These are phyloP conservation scores for Hanseniaspora nectarophila DNA, from an alignment of 805 yeast species.

Conservation along the genomic window DNA sequence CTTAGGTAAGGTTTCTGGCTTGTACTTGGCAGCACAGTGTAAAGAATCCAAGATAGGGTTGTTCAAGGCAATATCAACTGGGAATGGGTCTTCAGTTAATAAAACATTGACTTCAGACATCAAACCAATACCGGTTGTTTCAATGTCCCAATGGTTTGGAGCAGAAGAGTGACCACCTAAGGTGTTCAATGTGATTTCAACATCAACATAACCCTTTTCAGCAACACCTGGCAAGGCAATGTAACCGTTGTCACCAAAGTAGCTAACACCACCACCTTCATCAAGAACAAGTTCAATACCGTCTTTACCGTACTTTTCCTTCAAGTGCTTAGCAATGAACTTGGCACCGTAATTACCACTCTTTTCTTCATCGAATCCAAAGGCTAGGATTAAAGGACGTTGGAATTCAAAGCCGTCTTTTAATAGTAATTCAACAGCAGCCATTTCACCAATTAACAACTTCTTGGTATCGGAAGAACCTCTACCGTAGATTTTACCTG, in stretches of 20 bases:
- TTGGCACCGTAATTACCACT: slow-evolving; percentile 42
- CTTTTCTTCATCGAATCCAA: slow-evolving; percentile 59
- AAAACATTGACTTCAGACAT: slow-evolving; percentile 41
- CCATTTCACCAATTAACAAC: slow-evolving; percentile 46
- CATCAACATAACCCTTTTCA: slow-evolving; percentile 45
- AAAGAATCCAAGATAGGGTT: slow-evolving; percentile 49
- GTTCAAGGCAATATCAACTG: slow-evolving; percentile 33
- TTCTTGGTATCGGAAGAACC: slow-evolving; percentile 57
- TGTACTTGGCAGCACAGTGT: slow-evolving; percentile 48
- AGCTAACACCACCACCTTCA: slow-evolving; percentile 37
- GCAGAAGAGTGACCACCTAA: slow-evolving; percentile 64
- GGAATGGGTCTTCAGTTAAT: slow-evolving; percentile 43
- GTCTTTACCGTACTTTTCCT: slow-evolving; percentile 42
- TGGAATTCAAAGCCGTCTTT: slow-evolving; percentile 34
- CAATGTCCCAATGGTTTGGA: slow-evolving; percentile 38
- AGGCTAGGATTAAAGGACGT: slow-evolving; percentile 44
- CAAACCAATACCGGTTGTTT: slow-evolving; percentile 65
- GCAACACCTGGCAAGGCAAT: slow-evolving; percentile 42
- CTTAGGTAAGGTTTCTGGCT: slow-evolving; percentile 8
- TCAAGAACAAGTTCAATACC: slow-evolving; percentile 49
- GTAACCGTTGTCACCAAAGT: slow-evolving; percentile 31
- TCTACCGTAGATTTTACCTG: slow-evolving; percentile 44
- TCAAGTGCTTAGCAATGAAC: slow-evolving; percentile 33
- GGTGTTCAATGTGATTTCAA: slow-evolving; percentile 38
- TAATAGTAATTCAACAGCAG: slow-evolving; percentile 39